Conservation (phyloP, 176 grass and related monocot genomes). For the Secale cereale region DNA sequence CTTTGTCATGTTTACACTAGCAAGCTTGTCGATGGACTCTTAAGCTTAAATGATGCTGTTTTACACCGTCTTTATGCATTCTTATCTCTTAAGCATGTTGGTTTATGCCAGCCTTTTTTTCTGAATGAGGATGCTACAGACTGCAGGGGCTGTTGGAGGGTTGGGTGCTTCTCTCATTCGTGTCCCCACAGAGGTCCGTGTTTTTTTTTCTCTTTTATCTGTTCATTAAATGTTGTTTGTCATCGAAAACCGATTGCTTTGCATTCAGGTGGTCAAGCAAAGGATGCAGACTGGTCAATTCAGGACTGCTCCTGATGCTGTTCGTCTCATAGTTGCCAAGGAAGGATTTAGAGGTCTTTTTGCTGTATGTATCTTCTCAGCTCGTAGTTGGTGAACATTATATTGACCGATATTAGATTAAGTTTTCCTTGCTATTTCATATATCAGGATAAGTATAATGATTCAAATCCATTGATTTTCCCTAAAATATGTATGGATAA, state of each 20-base stretch:
- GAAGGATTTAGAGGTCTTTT: slow-evolving; percentile 89
- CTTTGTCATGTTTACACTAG: background rate
- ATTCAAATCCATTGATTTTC: background rate
- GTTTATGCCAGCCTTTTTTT: slow-evolving; percentile 6
- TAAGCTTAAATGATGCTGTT: background rate
- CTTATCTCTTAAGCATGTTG: slow-evolving; percentile 12
- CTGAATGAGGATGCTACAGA: slow-evolving; percentile 38
- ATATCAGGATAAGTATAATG: background rate
- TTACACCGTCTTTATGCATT: background rate
- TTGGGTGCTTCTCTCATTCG: slow-evolving; percentile 79
- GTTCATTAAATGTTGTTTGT: background rate
- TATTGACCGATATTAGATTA: background rate
- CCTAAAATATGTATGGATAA: background rate
- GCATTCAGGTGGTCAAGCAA: slow-evolving; percentile 85
- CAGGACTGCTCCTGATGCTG: slow-evolving; percentile 60
- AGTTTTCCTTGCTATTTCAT: background rate
- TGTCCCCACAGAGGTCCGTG: slow-evolving; percentile 91
- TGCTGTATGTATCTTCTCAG: slow-evolving; percentile 52
- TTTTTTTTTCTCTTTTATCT: background rate
- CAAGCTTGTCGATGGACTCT: background rate
- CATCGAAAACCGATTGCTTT: background rate
- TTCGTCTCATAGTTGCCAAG: slow-evolving; percentile 79
- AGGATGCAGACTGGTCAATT: slow-evolving; percentile 94
- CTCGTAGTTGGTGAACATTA: background rate
- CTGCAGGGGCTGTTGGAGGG: slow-evolving; percentile 91